phyloP scores from a whole-genome alignment of 352 stramenopile genomes.

The Phytophthora syringae region DNA sequence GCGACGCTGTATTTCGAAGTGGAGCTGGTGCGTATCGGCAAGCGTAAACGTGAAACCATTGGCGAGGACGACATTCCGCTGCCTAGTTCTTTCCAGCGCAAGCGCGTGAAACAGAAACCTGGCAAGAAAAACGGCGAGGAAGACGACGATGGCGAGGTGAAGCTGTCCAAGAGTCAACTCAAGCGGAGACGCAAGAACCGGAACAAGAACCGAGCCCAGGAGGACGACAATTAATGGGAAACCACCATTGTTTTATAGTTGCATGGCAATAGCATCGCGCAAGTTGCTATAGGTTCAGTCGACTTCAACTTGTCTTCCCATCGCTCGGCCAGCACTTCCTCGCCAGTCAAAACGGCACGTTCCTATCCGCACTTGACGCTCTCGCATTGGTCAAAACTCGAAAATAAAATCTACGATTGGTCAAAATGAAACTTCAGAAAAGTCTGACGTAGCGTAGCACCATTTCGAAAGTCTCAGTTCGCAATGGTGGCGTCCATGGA shows the following conservation, averaged over 20 bases:
- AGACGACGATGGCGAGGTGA: conserved; percentile 24
- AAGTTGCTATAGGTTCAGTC: background rate
- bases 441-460: conserved; percentile 20
- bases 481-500: conserved; percentile 48
- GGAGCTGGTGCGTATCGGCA: conserved; percentile 79
- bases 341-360: conserved; percentile 40
- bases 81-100: conserved; percentile 77
- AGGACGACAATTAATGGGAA: conserved; percentile 16
- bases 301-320: conserved; percentile 14
- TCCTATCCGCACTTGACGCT: conserved; percentile 29
- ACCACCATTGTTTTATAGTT: conserved; percentile 33
- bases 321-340: conserved; percentile 4
- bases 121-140: conserved; percentile 23
- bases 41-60: conserved; percentile 67
- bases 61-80: conserved; percentile 71
- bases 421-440: conserved; percentile 15
- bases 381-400: conserved; percentile 19
- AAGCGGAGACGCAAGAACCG: conserved; percentile 54
- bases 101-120: conserved; percentile 55
- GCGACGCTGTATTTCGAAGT: conserved; percentile 83
- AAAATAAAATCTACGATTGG: conserved; percentile 24
- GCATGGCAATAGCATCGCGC: conserved; percentile 19
- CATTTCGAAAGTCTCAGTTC: conserved; percentile 21
- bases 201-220: conserved; percentile 30
- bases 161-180: conserved; percentile 46